A percentile compares a stretch with the other conserved stretches of the same genome.
Conservation (phyloP, 1,284 basidiomycete genomes). For the Testicularia cyperi region DNA sequence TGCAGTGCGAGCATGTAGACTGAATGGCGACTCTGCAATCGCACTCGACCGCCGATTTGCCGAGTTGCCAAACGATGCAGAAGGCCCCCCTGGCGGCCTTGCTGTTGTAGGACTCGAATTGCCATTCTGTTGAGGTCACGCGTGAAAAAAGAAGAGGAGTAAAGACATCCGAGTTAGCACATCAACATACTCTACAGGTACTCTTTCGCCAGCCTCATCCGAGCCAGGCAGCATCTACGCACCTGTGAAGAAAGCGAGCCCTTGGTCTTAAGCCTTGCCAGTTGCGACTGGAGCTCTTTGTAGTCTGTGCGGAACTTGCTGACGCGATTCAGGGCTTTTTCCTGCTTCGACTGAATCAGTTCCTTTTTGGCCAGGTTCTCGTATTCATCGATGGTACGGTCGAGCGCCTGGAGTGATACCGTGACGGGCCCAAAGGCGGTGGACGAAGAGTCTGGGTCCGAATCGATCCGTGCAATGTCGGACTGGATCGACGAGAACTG, state of each 20-base stretch:
- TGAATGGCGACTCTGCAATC: conserved; percentile 47
- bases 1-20: conserved; percentile 42
- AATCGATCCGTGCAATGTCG: conserved; percentile 49
- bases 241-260: conserved; percentile 7
- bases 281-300: conserved; percentile 36
- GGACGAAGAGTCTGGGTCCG: conserved; percentile 16
- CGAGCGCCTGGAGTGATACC: conserved; percentile 47
- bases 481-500: conserved; percentile 55
- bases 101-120: background rate
- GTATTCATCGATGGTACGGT: conserved; percentile 58
- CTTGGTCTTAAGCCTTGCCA: conserved; percentile 38
- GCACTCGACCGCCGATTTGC: conserved; percentile 12
- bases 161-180: too few relatives aligned
- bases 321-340: conserved; percentile 53
- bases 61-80: conserved; percentile 5
- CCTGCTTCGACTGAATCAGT: conserved; percentile 53
- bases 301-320: conserved; percentile 55
- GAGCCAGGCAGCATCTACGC: too few relatives aligned
- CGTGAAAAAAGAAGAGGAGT: too few relatives aligned
- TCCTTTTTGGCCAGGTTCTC: conserved; percentile 57
- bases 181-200: too few relatives aligned
- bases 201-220: too few relatives aligned
- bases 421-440: conserved; percentile 45
- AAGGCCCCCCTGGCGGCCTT: background rate
- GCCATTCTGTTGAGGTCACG: too few relatives aligned